A percentile compares a stretch with the other conserved stretches of the same genome.
These are phyloP conservation scores for Globisporangium cederbergense DNA, from an alignment of 352 stramenopile species.

Conservation along the genomic window DNA sequence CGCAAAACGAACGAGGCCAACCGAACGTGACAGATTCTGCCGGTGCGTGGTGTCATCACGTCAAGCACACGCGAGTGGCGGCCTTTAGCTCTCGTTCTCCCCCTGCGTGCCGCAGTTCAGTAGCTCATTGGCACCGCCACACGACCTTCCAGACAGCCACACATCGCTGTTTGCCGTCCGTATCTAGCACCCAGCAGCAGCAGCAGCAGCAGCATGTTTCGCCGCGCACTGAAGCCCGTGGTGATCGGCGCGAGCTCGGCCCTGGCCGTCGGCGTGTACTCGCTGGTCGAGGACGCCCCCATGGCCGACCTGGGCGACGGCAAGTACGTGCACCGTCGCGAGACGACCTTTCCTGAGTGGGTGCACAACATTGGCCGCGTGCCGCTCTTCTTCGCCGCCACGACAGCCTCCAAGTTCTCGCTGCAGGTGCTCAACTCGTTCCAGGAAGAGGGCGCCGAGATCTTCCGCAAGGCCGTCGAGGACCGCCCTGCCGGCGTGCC, in stretches of 20 bases:
- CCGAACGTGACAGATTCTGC: slow-evolving; percentile 7
- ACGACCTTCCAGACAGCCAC: too few relatives aligned
- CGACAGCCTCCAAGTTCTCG: slow-evolving; percentile 53
- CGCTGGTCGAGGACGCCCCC: slow-evolving; percentile 64
- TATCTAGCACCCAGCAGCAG: background rate
- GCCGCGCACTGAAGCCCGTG: slow-evolving; percentile 20
- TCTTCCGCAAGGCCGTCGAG: slow-evolving; percentile 41
- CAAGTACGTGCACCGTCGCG: slow-evolving; percentile 29
- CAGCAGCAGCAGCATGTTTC: slow-evolving; percentile 22
- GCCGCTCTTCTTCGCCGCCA: slow-evolving; percentile 47
- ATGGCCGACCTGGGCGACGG: slow-evolving; percentile 52
- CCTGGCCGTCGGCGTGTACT: slow-evolving; percentile 13
- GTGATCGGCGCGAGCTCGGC: slow-evolving; percentile 20
- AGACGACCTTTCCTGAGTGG: slow-evolving; percentile 58
- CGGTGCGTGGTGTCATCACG: slow-evolving; percentile 1
- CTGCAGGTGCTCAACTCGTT: slow-evolving; percentile 51
- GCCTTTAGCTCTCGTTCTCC: background rate
- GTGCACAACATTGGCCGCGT: slow-evolving; percentile 52
- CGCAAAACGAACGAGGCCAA: background rate
- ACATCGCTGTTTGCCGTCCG: background rate
- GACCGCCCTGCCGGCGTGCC: slow-evolving; percentile 39
- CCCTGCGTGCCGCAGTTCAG: background rate
- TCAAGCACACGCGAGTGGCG: background rate
- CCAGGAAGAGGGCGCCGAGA: slow-evolving; percentile 37
- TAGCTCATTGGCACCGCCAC: background rate